A percentile compares a stretch with the other conserved stretches of the same genome.
These are phyloP conservation scores for Solanum paucissectum DNA, from an alignment of 257 asterid species.

Conservation along the genomic window DNA sequence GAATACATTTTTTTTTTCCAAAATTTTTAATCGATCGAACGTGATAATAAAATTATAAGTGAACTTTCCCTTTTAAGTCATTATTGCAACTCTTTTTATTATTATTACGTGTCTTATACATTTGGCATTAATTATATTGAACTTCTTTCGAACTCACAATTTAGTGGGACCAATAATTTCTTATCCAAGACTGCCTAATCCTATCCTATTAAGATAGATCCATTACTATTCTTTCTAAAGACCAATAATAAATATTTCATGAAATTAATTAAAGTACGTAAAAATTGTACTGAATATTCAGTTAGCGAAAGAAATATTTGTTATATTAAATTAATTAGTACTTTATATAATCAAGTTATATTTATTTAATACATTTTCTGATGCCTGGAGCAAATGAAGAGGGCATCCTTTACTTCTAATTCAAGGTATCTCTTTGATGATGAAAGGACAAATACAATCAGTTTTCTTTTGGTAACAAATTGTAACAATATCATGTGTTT, in stretches of 20 bases:
- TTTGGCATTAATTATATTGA: no score
- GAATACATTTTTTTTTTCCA: background rate
- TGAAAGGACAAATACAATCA: background rate
- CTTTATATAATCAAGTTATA: background rate
- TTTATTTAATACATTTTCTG: background rate
- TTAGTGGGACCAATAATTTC: no score
- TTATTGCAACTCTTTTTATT: no score
- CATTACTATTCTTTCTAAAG: no score
- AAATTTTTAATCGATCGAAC: no score
- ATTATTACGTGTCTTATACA: no score
- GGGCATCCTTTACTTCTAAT: background rate
- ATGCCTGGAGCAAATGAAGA: background rate
- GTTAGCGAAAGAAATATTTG: no score
- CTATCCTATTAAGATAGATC: no score
- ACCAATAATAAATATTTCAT: background rate
- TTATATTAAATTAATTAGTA: background rate
- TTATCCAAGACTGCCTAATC: no score
- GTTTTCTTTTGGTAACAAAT: background rate
- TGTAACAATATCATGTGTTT: background rate
- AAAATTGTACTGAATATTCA: background rate
- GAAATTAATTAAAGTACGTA: background rate
- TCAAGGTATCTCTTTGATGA: background rate
- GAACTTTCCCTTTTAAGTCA: background rate
- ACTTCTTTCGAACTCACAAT: no score
- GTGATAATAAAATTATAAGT: background rate